Conservation (phyloP, 2,329 filamentous ascomycete species). For the Trichoderma aggressivum region DNA sequence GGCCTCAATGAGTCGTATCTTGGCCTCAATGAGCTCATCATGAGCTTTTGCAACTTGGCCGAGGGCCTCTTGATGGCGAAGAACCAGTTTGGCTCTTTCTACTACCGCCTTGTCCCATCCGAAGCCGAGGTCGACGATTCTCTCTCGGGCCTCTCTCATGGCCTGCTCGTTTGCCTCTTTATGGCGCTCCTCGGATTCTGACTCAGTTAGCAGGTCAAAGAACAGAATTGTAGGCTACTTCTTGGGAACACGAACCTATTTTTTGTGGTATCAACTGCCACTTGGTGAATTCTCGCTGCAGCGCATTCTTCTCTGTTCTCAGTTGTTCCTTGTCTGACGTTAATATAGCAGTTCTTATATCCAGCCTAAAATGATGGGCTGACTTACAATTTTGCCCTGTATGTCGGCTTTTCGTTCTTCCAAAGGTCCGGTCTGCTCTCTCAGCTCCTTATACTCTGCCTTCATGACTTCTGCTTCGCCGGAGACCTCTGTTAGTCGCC, state of each 20-base stretch:
- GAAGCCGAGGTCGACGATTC: conserved; percentile 48
- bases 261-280: conserved; percentile 68
- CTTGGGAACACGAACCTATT: conserved; percentile 54
- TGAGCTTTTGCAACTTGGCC: conserved; percentile 60
- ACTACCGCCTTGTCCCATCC: conserved; percentile 55
- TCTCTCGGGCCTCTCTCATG: conserved; percentile 32
- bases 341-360: conserved; percentile 16
- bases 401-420: conserved; percentile 43
- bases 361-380: neutral
- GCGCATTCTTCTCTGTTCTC: conserved; percentile 59
- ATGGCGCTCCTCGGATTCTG: conserved; percentile 37
- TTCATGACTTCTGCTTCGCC: conserved; percentile 36
- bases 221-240: neutral
- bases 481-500: conserved; percentile 45
- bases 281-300: conserved; percentile 63
- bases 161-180: conserved; percentile 32
- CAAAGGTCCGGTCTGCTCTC: conserved; percentile 40
- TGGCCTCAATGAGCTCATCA: conserved; percentile 63
- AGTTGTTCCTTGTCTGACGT: conserved; percentile 43
- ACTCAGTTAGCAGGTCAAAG: conserved; percentile 22
- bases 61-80: conserved; percentile 57
- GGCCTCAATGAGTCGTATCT: conserved; percentile 74
- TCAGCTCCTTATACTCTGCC: conserved; percentile 33
- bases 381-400: conserved; percentile 36
- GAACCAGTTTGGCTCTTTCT: conserved; percentile 51